A percentile compares a stretch with the other conserved stretches of the same genome.
These are phyloP conservation scores for Aphanomyces astaci DNA, from an alignment of 352 stramenopile species.

Conservation along the genomic window DNA sequence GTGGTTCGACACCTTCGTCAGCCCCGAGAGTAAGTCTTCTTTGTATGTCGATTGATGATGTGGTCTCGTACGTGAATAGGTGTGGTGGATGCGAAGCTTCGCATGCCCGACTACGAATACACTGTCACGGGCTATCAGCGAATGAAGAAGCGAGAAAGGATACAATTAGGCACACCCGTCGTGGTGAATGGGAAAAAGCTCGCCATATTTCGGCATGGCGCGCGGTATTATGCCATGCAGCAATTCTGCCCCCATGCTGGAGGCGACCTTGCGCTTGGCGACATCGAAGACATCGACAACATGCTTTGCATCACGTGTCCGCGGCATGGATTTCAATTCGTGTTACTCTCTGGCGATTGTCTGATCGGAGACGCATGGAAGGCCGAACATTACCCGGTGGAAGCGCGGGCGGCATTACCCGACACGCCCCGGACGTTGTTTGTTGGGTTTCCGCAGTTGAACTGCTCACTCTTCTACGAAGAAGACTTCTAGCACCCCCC, in stretches of 20 bases:
- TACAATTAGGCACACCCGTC: slow-evolving; percentile 41
- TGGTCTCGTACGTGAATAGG: slow-evolving; percentile 31
- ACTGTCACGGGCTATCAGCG: slow-evolving; percentile 65
- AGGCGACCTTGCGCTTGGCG: slow-evolving; percentile 68
- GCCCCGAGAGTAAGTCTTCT: slow-evolving; percentile 4
- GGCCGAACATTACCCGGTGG: slow-evolving; percentile 55
- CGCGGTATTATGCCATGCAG: slow-evolving; percentile 60
- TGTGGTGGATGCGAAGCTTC: slow-evolving; percentile 62
- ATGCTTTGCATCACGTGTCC: slow-evolving; percentile 63
- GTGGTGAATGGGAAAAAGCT: slow-evolving; percentile 57
- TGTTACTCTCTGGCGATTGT: slow-evolving; percentile 63
- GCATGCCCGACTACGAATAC: slow-evolving; percentile 62
- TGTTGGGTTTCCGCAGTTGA: slow-evolving; percentile 56
- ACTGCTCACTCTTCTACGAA: slow-evolving; percentile 51
- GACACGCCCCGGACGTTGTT: slow-evolving; percentile 50
- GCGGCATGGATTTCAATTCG: slow-evolving; percentile 76
- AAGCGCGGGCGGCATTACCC: slow-evolving; percentile 32
- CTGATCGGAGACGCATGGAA: slow-evolving; percentile 41
- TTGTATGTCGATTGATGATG: background rate
- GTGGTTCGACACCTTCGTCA: slow-evolving; percentile 19
- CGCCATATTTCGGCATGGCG: slow-evolving; percentile 76
- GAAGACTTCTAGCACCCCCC: slow-evolving; percentile 75
- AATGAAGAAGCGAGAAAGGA: slow-evolving; percentile 48
- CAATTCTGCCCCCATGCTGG: slow-evolving; percentile 72
- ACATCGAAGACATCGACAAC: slow-evolving; percentile 80